Conservation (phyloP, 768 basidiomycete genomes). For the Hericium erinaceus region DNA sequence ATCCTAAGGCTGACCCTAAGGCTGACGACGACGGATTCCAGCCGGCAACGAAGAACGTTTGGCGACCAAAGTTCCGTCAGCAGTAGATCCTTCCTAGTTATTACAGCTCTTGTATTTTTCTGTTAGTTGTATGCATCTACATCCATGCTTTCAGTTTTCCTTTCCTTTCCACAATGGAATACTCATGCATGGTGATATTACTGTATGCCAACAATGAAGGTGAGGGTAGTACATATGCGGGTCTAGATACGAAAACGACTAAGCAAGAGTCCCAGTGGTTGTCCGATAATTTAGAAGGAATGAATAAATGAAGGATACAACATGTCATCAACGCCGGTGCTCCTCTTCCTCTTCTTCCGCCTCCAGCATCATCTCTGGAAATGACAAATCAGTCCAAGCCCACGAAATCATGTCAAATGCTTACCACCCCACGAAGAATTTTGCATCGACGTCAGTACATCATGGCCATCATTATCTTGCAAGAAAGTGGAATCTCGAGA, state of each 20-base stretch:
- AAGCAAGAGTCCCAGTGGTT: neutral
- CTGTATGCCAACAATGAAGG: conserved; percentile 6
- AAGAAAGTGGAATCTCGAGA: conserved; percentile 14
- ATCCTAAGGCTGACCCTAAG: conserved; percentile 34
- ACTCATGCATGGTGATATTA: neutral
- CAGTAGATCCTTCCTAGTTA: neutral
- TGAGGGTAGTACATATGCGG: conserved; percentile 8
- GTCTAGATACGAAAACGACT: neutral
- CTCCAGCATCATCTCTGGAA: conserved; percentile 34
- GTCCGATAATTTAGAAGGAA: neutral
- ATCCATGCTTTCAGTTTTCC: neutral
- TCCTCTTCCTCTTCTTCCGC: conserved; percentile 34
- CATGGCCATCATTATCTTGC: conserved; percentile 26
- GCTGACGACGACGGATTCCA: conserved; percentile 65
- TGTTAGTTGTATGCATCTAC: neutral
- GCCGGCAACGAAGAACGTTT: conserved; percentile 37
- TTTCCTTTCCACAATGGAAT: neutral
- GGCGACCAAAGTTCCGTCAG: conserved; percentile 17
- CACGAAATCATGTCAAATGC: conserved; percentile 16
- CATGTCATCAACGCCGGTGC: neutral
- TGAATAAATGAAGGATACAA: neutral
- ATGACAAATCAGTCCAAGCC: neutral
- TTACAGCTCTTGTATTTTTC: neutral
- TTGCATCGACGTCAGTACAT: conserved; percentile 49
- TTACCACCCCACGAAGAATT: conserved; percentile 67